Percentiles rank a stretch among this genome's conserved stretches.
Conservation (phyloP, 768 basidiomycete genomes). For the Cytidiella melzeri region DNA sequence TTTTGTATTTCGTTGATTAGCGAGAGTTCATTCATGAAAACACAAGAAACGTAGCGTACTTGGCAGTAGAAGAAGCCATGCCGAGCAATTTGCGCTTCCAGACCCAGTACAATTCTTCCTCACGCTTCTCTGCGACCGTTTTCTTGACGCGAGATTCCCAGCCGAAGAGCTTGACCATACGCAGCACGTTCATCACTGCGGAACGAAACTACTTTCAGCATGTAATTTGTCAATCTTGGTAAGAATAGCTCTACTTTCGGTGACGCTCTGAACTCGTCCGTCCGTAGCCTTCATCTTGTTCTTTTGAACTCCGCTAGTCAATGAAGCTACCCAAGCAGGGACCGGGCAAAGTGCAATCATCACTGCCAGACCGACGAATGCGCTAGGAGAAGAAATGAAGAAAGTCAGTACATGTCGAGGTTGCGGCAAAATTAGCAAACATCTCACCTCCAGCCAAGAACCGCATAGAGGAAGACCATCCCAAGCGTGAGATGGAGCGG, state of each 20-base stretch:
- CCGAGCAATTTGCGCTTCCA: slow-evolving; percentile 46
- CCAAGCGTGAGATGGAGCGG: slow-evolving; percentile 8
- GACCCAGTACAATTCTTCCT: slow-evolving; percentile 50
- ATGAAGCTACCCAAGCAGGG: slow-evolving; percentile 35
- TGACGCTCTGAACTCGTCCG: slow-evolving; percentile 38
- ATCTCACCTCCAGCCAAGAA: slow-evolving; percentile 21
- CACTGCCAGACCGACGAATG: slow-evolving; percentile 36
- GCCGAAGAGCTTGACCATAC: slow-evolving; percentile 43
- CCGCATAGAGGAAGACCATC: slow-evolving; percentile 23
- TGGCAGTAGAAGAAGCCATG: slow-evolving; percentile 29
- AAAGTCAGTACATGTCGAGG: not conserved
- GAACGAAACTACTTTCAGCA: not conserved
- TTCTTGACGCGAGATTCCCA: slow-evolving; percentile 41
- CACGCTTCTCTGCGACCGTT: slow-evolving; percentile 47
- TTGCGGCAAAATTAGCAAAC: no score
- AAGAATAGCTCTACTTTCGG: slow-evolving; percentile 26
- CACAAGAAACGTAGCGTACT: no score
- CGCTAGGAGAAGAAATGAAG: slow-evolving; percentile 17
- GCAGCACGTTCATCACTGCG: slow-evolving; percentile 27
- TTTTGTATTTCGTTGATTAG: no score
- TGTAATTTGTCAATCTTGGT: not conserved
- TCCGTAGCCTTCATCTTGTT: slow-evolving; percentile 42
- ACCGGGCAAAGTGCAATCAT: slow-evolving; percentile 38
- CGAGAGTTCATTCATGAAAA: no score
- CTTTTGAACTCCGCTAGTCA: slow-evolving; percentile 30